Evolutionary conservation across 768 basidiomycete genomes (phyloP), one percentile per base, ranked within the genome.

Genomic region (Lactarius evosmus): DNA sequence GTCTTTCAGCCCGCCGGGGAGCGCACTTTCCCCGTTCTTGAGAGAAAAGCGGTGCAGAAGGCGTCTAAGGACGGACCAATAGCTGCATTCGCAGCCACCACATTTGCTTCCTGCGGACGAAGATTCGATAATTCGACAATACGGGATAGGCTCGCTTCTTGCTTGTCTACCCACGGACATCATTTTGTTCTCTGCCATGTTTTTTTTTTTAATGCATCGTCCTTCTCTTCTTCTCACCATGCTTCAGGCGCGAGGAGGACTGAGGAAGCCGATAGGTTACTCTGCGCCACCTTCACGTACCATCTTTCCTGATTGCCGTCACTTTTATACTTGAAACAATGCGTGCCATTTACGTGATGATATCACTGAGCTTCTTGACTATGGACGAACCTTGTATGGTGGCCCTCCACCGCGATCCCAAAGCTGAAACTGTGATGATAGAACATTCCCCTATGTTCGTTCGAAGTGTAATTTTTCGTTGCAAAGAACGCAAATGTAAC

Each of bases 31-130:
- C n/a, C 41, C 16, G 34, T 56, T 60, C 22, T 54, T n/a, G 29
- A 30, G 27, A 50, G 53, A 50, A 63, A 64, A 64, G 58, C 58
- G 41, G 63, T 64, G 63, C 63, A 64, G 63, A 60, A 64, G 62
- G 52, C n/a, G n/a, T n/a, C n/a, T n/a, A n/a, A n/a, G n/a, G n/a
- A n/a, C n/a, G n/a, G n/a, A n/a, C n/a, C n/a, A n/a, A n/a, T n/a
- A n/a, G n/a, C n/a, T n/a, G n/a, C n/a, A n/a, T n/a, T n/a, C n/a
- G n/a, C n/a, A n/a, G n/a, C n/a, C n/a, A n/a, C n/a, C 34, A 12
- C 49, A 51, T 38, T 63, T 25, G 19, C 22, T 49, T 46, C 25
- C 22, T 32, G n/a, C 9, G 11, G 25, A 34, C 22, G 30, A 53
- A 11, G n/a, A 16, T 16, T 41, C 33, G 41, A 16, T 14, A 22